Evolutionary conservation across 495 filamentous ascomycete species (phyloP).

Genomic region (Penicillium samsonianum): DNA sequence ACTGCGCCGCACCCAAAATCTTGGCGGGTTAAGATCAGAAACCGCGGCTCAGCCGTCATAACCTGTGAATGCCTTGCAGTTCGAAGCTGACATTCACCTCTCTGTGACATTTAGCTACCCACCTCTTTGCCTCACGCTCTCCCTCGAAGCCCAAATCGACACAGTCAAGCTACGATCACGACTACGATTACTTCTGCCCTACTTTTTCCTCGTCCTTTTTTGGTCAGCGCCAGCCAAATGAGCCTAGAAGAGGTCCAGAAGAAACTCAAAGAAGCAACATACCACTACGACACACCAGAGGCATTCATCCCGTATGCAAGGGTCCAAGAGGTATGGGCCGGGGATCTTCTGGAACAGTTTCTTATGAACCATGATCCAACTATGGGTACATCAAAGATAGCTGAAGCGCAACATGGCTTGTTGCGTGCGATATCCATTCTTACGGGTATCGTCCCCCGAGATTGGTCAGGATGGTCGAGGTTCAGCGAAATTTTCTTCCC

Average conservation of each 20-base stretch:
- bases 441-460: background rate
- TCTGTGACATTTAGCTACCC: background rate
- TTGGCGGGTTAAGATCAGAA: background rate
- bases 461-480: constrained; percentile 6
- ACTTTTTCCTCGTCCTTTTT: background rate
- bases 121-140: background rate
- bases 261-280: background rate
- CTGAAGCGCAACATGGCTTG: background rate
- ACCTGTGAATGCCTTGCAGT: background rate
- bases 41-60: background rate
- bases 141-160: background rate
- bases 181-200: background rate
- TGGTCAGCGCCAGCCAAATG: background rate
- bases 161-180: background rate
- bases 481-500: constrained; percentile 6
- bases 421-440: constrained; percentile 6
- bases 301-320: background rate
- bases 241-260: background rate
- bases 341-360: constrained; percentile 2
- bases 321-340: constrained; percentile 4
- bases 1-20: background rate
- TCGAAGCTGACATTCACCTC: background rate
- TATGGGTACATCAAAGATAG: background rate
- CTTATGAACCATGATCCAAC: background rate
- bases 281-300: background rate